These are phyloP conservation scores for Pseudogymnoascus sp. DNA, from an alignment of 2,329 filamentous ascomycete species.

Conservation along the genomic window DNA sequence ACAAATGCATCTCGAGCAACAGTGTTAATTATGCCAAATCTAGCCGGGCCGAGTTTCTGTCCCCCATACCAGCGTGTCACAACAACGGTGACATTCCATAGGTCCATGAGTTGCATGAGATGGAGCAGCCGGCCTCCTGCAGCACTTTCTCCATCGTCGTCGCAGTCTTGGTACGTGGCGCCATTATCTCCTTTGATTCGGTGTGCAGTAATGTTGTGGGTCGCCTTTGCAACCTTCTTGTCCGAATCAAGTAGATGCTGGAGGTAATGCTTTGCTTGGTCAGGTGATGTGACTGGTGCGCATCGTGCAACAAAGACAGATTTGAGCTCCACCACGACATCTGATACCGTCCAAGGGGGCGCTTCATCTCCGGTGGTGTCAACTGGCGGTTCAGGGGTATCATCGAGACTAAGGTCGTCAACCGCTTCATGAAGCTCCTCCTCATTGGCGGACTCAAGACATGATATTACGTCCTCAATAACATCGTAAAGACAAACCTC, in stretches of 20 bases:
- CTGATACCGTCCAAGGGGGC: conserved; percentile 65
- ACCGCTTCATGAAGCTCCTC: conserved; percentile 16
- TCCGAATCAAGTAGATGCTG: conserved; percentile 73
- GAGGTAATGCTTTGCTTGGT: conserved; percentile 64
- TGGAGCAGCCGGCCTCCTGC: conserved; percentile 80
- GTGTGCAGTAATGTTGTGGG: conserved; percentile 96
- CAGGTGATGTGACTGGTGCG: conserved; percentile 60
- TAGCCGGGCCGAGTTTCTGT: conserved; percentile 75
- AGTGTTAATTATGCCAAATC: conserved; percentile 85
- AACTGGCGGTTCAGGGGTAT: conserved; percentile 16
- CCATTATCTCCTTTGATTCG: conserved; percentile 57
- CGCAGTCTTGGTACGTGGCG: conserved; percentile 73
- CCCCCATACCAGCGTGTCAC: conserved; percentile 96
- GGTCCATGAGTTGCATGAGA: conserved; percentile 88
- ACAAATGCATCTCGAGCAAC: conserved; percentile 80
- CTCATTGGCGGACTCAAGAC: conserved; percentile 17
- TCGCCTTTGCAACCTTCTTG: conserved; percentile 75
- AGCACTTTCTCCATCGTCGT: conserved; percentile 93
- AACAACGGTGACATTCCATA: conserved; percentile 88
- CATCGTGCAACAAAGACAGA: conserved; percentile 81
- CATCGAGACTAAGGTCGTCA: background rate
- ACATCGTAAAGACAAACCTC: conserved; percentile 85
- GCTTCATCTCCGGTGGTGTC: conserved; percentile 16
- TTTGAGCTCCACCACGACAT: conserved; percentile 70
- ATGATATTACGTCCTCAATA: conserved; percentile 61